Conservation (phyloP, 257 asterid genomes). For the Misopates orontium region DNA sequence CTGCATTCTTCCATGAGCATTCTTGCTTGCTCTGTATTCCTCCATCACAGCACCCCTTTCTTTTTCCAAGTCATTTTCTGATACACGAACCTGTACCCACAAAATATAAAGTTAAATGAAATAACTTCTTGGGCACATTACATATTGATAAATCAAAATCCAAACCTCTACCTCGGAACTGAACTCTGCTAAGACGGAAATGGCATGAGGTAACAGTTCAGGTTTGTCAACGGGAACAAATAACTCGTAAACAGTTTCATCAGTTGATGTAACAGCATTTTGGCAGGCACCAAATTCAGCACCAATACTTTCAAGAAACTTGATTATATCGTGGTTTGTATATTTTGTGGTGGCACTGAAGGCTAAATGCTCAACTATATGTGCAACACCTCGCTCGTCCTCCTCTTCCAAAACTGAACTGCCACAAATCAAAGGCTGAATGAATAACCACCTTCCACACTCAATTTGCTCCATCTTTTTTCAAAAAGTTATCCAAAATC, state of each 20-base stretch:
- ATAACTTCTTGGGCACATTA: constrained; percentile 12
- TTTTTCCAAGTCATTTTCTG: constrained; percentile 76
- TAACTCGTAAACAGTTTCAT: constrained; percentile 90
- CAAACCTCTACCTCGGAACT: constrained; percentile 73
- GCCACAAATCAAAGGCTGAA: constrained; percentile 50
- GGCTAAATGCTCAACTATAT: constrained; percentile 93
- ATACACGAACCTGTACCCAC: constrained; percentile 69
- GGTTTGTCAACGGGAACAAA: constrained; percentile 97
- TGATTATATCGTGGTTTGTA: constrained; percentile 87
- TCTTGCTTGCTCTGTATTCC: constrained; percentile 82
- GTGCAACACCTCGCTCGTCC: constrained; percentile 98
- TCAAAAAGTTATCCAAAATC: background rate
- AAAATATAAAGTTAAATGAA: constrained; percentile 25
- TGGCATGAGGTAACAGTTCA: constrained; percentile 81
- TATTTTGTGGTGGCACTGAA: constrained; percentile 93
- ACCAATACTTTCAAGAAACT: constrained; percentile 90
- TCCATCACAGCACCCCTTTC: constrained; percentile 98
- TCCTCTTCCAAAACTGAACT: constrained; percentile 98
- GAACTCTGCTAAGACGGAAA: constrained; percentile 86
- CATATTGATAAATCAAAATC: background rate
- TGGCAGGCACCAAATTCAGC: constrained; percentile 98
- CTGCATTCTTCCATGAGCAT: constrained; percentile 96
- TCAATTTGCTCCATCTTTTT: constrained; percentile 12
- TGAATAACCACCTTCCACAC: constrained; percentile 31
- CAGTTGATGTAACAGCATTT: constrained; percentile 86